phyloP scores from a whole-genome alignment of 176 grass and related monocot species.

The Thinopyrum elongatum region DNA sequence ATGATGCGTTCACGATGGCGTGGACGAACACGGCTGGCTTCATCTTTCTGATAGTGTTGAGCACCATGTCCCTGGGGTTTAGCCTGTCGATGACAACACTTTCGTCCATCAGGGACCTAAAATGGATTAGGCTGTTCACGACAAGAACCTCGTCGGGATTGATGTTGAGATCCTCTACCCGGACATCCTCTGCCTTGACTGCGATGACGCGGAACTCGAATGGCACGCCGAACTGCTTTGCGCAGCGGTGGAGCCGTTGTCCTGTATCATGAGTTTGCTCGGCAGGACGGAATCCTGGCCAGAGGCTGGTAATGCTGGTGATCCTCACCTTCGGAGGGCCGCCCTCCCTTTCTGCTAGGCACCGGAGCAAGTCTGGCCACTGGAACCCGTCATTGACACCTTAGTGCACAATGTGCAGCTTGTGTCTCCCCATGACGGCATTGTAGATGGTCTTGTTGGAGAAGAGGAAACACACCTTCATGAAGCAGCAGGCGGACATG shows the following conservation, averaged over 20 bases:
- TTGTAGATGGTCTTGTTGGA: constrained; percentile 49
- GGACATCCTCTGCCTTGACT: constrained; percentile 32
- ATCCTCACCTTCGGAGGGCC: constrained; percentile 47
- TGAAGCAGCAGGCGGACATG: constrained; percentile 47
- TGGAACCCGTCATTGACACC: constrained; percentile 46
- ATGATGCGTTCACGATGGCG: constrained; percentile 25
- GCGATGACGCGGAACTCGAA: constrained; percentile 40
- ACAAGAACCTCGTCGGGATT: constrained; percentile 41
- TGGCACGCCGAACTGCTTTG: constrained; percentile 16
- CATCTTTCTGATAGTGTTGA: constrained; percentile 46
- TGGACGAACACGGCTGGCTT: constrained; percentile 42
- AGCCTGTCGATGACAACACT: constrained; percentile 24
- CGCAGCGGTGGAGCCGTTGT: constrained; percentile 28
- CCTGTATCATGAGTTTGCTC: constrained; percentile 27
- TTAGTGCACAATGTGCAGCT: constrained; percentile 49
- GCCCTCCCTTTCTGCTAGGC: neutral
- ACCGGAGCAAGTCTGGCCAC: constrained; percentile 43
- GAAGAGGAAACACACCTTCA: constrained; percentile 26
- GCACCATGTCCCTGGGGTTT: constrained; percentile 41
- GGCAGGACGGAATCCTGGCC: constrained; percentile 39
- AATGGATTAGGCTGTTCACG: constrained; percentile 31
- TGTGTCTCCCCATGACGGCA: constrained; percentile 9
- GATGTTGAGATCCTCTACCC: constrained; percentile 26
- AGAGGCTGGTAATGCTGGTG: constrained; percentile 38
- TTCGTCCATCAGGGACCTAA: constrained; percentile 47